A percentile compares a stretch with the other conserved stretches of the same genome.
Evolutionary conservation across 2,329 filamentous ascomycete species (phyloP).

Genomic region (Zymoseptoria pseudotritici): DNA sequence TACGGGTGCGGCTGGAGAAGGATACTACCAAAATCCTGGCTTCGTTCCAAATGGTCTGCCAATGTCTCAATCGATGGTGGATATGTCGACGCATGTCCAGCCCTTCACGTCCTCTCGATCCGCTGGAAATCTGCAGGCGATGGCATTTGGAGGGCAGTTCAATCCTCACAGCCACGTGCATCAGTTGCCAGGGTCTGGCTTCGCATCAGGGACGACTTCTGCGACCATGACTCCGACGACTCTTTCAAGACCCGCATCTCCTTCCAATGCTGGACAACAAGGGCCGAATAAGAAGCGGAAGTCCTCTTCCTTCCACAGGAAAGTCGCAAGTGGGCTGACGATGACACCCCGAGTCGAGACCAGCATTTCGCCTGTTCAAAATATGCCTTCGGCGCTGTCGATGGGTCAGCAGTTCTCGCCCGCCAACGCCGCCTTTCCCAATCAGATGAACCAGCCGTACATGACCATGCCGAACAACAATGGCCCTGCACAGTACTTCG

Average conservation of each 20-base stretch:
- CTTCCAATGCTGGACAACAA: slow-evolving; percentile 47
- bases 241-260: slow-evolving; percentile 67
- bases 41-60: slow-evolving; percentile 24
- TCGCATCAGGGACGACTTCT: slow-evolving; percentile 33
- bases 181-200: slow-evolving; percentile 25
- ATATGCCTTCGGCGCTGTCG: slow-evolving; percentile 24
- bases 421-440: slow-evolving; percentile 31
- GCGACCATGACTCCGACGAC: slow-evolving; percentile 51
- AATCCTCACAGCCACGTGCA: slow-evolving; percentile 30
- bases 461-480: slow-evolving; percentile 28
- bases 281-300: slow-evolving; percentile 79
- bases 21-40: slow-evolving; percentile 21
- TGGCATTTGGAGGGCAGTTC: slow-evolving; percentile 35
- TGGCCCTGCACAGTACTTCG: slow-evolving; percentile 22
- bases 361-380: slow-evolving; percentile 24
- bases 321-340: slow-evolving; percentile 63
- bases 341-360: slow-evolving; percentile 74
- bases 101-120: slow-evolving; percentile 54
- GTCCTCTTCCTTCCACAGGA: slow-evolving; percentile 41
- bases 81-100: slow-evolving; percentile 31
- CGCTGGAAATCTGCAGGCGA: slow-evolving; percentile 54
- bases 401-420: slow-evolving; percentile 33
- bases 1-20: slow-evolving; percentile 19
- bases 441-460: slow-evolving; percentile 18
- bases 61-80: slow-evolving; percentile 34